These are phyloP conservation scores for Candida nonsorbophila DNA, from an alignment of 805 yeast species.

Conservation along the genomic window DNA sequence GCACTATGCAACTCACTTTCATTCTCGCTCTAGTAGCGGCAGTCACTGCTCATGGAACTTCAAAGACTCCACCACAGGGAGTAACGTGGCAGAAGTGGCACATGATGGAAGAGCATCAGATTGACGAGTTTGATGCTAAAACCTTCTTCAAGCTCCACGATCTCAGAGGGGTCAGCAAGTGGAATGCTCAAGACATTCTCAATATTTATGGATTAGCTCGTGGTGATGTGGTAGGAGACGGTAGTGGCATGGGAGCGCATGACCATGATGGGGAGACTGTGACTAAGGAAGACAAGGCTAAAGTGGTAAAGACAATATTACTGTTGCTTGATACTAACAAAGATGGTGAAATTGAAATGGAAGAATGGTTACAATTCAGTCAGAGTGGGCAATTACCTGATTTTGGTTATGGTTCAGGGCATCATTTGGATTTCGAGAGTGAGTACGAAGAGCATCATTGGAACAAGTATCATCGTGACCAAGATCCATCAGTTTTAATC, in stretches of 20 bases:
- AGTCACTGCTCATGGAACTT: neutral
- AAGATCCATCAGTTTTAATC: slow-evolving; percentile 75
- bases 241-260: slow-evolving; percentile 84
- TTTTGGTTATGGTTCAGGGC: slow-evolving; percentile 90
- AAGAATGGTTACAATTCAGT: slow-evolving; percentile 66
- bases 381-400: slow-evolving; percentile 77
- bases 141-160: slow-evolving; percentile 83
- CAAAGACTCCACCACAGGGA: slow-evolving; percentile 36
- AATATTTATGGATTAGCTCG: slow-evolving; percentile 76
- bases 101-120: slow-evolving; percentile 82
- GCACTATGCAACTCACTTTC: neutral
- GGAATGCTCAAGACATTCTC: slow-evolving; percentile 61
- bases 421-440: slow-evolving; percentile 87
- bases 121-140: slow-evolving; percentile 67
- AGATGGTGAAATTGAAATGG: slow-evolving; percentile 59
- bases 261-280: slow-evolving; percentile 54
- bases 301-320: slow-evolving; percentile 54
- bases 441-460: slow-evolving; percentile 96
- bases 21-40: neutral
- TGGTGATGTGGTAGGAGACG: slow-evolving; percentile 73
- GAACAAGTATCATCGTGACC: slow-evolving; percentile 69
- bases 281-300: slow-evolving; percentile 48
- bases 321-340: slow-evolving; percentile 57
- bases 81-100: slow-evolving; percentile 81
- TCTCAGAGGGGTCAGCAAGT: slow-evolving; percentile 49